Base-by-base conservation (phyloP, 768 basidiomycete genomes). In the Boletus rubropictus region DNA sequence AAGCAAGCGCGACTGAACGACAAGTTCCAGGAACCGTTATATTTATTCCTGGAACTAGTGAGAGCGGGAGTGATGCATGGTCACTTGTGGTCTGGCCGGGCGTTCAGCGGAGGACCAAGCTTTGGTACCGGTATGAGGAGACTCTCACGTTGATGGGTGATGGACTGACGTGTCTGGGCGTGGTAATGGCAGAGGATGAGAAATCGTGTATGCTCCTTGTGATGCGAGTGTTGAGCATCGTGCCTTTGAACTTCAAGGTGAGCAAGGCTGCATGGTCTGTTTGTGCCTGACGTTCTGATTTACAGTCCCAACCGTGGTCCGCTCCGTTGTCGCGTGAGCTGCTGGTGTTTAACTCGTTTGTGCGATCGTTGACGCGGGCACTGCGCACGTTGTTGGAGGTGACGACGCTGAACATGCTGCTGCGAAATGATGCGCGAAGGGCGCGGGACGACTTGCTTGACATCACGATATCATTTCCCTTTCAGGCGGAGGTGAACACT, bases 1-100 rank as follows among this genome's bases (percentile, higher is more conserved):
- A 79, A 81, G 55, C 75, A 73, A 28, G 81, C 89, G 6, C 81
- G 88, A 32, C 69, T 97, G 57, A 96, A 94, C 65, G 96, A 99
- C 75, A 96, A 96, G 70, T 97, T 98, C 76, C 96, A 99, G 66
- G 96, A 98, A 66, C 80, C 96, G 3, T 72, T 98, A 1, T 98
- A 92, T 66, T 69, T 98, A 62, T 92, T 96, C 68, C 75, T 98
- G 64, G 96, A 99, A 69, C 79, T 99, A 20, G 85, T 95, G 53
- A 78, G 94, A 57, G 92, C 93, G n/a, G 92, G 93, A 2, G 94
- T 96, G 20, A 86, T 97, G 80, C 94, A 97, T 60, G 92, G 92
- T 0, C 86, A 93, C 61, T 69, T 89, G 44, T 97, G 89, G 89
- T 87, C 86, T 44, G 81, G 80, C 32, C 78, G 86, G 37, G 86